phyloP scores from a whole-genome alignment of 139 green algal genomes.

The Chlorella ohadii region DNA sequence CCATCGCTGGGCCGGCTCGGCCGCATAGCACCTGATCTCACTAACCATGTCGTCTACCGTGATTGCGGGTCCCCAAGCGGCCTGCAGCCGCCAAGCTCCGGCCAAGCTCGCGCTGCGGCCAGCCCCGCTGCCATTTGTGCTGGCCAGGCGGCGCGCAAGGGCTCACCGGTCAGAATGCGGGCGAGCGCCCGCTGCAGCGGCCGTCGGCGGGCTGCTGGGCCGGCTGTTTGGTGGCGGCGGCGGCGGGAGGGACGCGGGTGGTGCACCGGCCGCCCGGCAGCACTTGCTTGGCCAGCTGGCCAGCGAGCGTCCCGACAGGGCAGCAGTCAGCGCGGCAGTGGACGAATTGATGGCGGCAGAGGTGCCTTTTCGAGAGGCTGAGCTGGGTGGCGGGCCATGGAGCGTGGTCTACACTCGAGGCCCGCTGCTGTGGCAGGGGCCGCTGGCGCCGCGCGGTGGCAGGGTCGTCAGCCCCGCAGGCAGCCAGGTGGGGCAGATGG shows the following conservation, averaged over 20 bases:
- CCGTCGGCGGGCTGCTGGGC: background rate
- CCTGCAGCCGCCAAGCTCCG: too few relatives aligned
- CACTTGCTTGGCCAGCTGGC: conserved; percentile 5
- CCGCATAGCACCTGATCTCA: too few relatives aligned
- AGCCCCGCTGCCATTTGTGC: too few relatives aligned
- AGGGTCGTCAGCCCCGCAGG: background rate
- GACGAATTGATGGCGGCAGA: conserved; percentile 12
- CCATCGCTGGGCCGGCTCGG: too few relatives aligned
- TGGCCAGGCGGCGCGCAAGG: too few relatives aligned
- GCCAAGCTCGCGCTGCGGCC: too few relatives aligned
- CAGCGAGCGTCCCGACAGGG: background rate
- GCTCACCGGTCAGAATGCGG: too few relatives aligned
- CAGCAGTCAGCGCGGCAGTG: background rate
- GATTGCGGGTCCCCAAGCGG: too few relatives aligned
- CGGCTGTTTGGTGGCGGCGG: background rate
- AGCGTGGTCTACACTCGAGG: conserved; percentile 11
- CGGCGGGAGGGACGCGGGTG: background rate
- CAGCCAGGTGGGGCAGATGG: background rate
- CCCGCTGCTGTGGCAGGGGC: conserved; percentile 13
- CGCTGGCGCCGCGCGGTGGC: background rate
- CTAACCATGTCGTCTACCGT: too few relatives aligned
- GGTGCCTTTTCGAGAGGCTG: conserved; percentile 1
- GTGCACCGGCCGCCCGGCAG: background rate
- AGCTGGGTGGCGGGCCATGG: conserved; percentile 17
- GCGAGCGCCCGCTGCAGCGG: too few relatives aligned